A percentile compares a stretch with the other conserved stretches of the same genome.
These are phyloP conservation scores for Ogataea paraovalis DNA, from an alignment of 805 yeast species.

Conservation along the genomic window DNA sequence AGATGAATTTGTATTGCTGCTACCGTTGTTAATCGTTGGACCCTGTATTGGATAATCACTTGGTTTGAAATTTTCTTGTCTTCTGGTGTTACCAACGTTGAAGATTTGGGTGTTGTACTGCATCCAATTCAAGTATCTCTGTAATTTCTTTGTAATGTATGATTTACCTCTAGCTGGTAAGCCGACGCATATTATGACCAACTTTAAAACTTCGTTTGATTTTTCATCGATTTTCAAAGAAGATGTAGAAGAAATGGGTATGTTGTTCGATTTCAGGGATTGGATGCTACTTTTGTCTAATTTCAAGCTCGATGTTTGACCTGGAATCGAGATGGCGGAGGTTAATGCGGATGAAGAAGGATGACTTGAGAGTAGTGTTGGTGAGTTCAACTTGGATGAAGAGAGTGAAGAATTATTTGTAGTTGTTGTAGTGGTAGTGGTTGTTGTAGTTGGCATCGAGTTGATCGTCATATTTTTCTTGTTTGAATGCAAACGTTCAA, in stretches of 20 bases:
- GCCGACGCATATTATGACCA: slow-evolving; percentile 70
- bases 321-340: slow-evolving; percentile 26
- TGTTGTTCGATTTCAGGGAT: not conserved
- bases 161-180: slow-evolving; percentile 78
- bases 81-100: slow-evolving; percentile 71
- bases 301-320: slow-evolving; percentile 23
- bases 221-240: slow-evolving; percentile 1
- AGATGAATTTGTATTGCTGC: not conserved
- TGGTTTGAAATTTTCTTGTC: slow-evolving; percentile 47
- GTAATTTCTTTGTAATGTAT: slow-evolving; percentile 61
- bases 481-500: too few species aligned
- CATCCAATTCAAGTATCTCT: slow-evolving; percentile 54
- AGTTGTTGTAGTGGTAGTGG: slow-evolving; percentile 2
- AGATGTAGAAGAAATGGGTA: not conserved
- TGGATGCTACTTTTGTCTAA: slow-evolving; percentile 2
- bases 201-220: slow-evolving; percentile 35
- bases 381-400: slow-evolving; percentile 23
- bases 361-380: slow-evolving; percentile 17
- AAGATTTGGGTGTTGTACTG: slow-evolving; percentile 63
- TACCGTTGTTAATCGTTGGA: slow-evolving; percentile 22
- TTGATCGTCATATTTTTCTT: too few species aligned
- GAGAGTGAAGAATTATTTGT: slow-evolving; percentile 18
- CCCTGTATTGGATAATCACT: slow-evolving; percentile 35
- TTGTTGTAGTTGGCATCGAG: too few species aligned
- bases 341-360: slow-evolving; percentile 22